Base-by-base conservation (phyloP, 495 filamentous ascomycete species). In the Lichina pygmaea region DNA sequence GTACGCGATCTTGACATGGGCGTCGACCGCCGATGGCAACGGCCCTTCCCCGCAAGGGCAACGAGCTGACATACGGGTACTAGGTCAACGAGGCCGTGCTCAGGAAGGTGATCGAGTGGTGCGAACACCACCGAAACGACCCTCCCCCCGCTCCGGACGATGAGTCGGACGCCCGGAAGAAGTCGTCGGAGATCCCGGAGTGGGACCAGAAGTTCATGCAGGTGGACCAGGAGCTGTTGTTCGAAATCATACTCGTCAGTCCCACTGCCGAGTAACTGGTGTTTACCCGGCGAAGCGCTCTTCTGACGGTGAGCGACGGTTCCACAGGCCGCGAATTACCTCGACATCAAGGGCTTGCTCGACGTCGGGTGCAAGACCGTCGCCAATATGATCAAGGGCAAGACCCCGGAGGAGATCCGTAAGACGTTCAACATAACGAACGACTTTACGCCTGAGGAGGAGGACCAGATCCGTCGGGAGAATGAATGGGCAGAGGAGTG, bases 121-220 rank as follows among this genome's bases (percentile, higher is more conserved):
- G 89, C 60, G 71, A 75, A 51, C 84, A 95, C 55, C 89, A 97
- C 72, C 77, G 78, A 58, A 71, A 71, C 54, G 89, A 97, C 58
- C 81, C 89, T 41, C 70, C 74, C 13, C 66, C 72, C 38, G 60
- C 73, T 38, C 66, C 72, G 45, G 81, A 86, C 44, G 89, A 97
- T 45, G 86, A 97, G 49, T 78, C 84, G 51, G 89, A 97, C 56
- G 79, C 71, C 36, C 81, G 91, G 50, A 93, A 93, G 69, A 93
- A 93, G 73, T 91, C 84, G 0, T 94, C 89, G 16, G 89, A 95
- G 44, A 97, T 97, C 54, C 89, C 94, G 38, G 89, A 97, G 63
- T 97, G 89, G 89, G 89, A 97, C 53, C 89, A 94, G 60, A 97
- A 97, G 59, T 97, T 94, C 59, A 97, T 95, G 89, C 89, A 95